Evolutionary conservation across 306 rosid species (phyloP), one percentile per base, ranked within the genome.

Genomic region (Cyamopsis tetragonoloba): DNA sequence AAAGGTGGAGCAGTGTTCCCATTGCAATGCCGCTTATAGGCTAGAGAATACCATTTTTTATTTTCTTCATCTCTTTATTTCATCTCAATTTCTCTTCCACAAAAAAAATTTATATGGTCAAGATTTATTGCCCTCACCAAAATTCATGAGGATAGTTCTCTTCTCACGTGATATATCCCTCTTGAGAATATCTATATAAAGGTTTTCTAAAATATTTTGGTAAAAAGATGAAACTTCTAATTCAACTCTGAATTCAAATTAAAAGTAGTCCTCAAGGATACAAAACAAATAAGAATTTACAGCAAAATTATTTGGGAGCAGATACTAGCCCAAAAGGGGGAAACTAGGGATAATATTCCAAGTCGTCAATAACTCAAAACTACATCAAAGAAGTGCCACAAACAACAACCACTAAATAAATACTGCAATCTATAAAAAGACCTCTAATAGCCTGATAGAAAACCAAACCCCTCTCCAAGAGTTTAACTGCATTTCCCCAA

Each of bases 401-500:
- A 15, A 87, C 77, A 30, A 89, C 88, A 59, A 89, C 80, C 27
- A 89, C 95, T 18, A 79, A 30, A 76, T 87, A 89, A 82, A 92
- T 75, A 74, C 96, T 85, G 74, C 74, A 79, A 72, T 92, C 95
- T 35, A 87, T 92, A 72, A 89, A 89, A 76, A 85, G 5, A 9
- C 89, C 95, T 41, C 88, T 80, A 64, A 89, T 43, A 9, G 95
- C 86, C 55, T 92, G 98, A 68, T 89, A 92, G 4, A 74, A 82
- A 1, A 82, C 95, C 86, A 89, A 80, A 26, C 95, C 89, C 78
- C 96, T 89, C 83, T 92, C 98, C 84, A 92, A 34, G 22, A 92
- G 75, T 78, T 72, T 87, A 0, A 87, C 90, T 10, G 96, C 98
- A 28, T 54, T 68, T 12, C 64, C 77, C 98, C 96, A 89, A 51